These are phyloP conservation scores for Curvularia hawaiiensis DNA, from an alignment of 2,329 filamentous ascomycete species.

Conservation along the genomic window DNA sequence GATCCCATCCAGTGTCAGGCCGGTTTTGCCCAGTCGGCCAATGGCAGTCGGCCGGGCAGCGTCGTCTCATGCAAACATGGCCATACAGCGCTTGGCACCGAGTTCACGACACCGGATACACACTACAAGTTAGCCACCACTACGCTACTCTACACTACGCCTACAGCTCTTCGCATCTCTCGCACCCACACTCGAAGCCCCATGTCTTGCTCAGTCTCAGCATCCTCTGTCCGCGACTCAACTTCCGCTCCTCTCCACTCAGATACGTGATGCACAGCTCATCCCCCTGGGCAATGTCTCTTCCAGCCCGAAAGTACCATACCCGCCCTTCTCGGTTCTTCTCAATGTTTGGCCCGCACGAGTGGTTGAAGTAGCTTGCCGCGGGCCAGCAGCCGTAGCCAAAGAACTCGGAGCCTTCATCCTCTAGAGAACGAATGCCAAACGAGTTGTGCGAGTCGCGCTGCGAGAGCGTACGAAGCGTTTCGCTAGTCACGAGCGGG, in stretches of 20 bases:
- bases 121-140: not conserved
- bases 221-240: slow-evolving; percentile 46
- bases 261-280: slow-evolving; percentile 57
- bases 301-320: slow-evolving; percentile 50
- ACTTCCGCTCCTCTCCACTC: slow-evolving; percentile 53
- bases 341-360: slow-evolving; percentile 51
- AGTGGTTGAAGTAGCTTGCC: slow-evolving; percentile 57
- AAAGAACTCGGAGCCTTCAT: slow-evolving; percentile 55
- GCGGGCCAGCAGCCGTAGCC: slow-evolving; percentile 55
- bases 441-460: slow-evolving; percentile 56
- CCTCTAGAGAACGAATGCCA: slow-evolving; percentile 52
- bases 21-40: slow-evolving; percentile 2
- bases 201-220: slow-evolving; percentile 48
- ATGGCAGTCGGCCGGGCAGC: not conserved
- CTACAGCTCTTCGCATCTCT: slow-evolving; percentile 40
- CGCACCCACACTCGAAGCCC: slow-evolving; percentile 54
- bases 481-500: slow-evolving; percentile 39
- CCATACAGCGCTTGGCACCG: slow-evolving; percentile 1
- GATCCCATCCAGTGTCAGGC: not conserved
- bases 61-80: not conserved
- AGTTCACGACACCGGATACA: not conserved
- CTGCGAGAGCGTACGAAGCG: slow-evolving; percentile 43
- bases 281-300: slow-evolving; percentile 46
- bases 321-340: slow-evolving; percentile 49
- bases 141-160: not conserved